phyloP scores from a whole-genome alignment of 139 green algal species.

The Tetratostichococcus sp. region DNA sequence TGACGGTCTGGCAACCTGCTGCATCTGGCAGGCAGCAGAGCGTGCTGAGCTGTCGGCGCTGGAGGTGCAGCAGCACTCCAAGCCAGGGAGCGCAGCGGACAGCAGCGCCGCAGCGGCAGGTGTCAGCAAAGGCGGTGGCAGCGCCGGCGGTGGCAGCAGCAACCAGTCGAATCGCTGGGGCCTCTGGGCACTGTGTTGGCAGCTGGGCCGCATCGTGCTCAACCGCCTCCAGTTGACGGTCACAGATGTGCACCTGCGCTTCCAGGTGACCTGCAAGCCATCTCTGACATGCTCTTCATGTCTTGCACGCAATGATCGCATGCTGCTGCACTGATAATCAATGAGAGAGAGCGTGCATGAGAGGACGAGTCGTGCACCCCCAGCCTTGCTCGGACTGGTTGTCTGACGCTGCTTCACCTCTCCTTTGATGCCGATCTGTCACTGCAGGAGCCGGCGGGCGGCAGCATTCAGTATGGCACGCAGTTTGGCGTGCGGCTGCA shows the following conservation, averaged over 20 bases:
- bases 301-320: background rate
- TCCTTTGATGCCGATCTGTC: too few species aligned
- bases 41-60: background rate
- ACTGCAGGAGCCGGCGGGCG: background rate
- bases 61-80: background rate
- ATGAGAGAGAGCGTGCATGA: too few species aligned
- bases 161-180: constrained; percentile 1
- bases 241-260: constrained; percentile 57
- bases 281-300: background rate
- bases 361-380: too few species aligned
- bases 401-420: too few species aligned
- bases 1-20: too few species aligned
- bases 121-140: constrained; percentile 1
- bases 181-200: constrained; percentile 43
- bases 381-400: too few species aligned
- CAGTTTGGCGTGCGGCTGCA: constrained; percentile 12
- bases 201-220: constrained; percentile 52
- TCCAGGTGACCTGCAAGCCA: constrained; percentile 41
- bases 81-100: constrained; percentile 58
- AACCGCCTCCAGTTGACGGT: constrained; percentile 69
- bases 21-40: background rate
- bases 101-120: constrained; percentile 62
- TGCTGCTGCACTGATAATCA: background rate
- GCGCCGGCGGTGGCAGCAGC: constrained; percentile 14
- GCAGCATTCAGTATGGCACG: constrained; percentile 6